These are phyloP conservation scores for Pythium monospermum DNA, from an alignment of 352 stramenopile genomes.

Conservation along the genomic window DNA sequence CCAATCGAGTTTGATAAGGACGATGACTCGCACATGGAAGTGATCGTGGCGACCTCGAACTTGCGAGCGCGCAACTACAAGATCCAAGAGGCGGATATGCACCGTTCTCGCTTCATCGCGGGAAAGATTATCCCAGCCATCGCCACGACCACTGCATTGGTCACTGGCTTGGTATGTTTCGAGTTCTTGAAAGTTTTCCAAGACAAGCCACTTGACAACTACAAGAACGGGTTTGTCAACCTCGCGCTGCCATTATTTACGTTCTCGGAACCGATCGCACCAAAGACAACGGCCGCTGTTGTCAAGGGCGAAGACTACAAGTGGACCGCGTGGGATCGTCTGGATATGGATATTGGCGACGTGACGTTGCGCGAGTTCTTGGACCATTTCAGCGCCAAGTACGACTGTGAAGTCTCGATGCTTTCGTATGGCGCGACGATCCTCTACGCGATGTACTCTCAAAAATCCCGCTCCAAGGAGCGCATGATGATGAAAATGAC, in stretches of 20 bases:
- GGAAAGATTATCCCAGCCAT: conserved; percentile 99
- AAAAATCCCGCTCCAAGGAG: conserved; percentile 87
- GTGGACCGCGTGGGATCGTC: conserved; percentile 97
- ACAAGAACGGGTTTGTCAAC: conserved; percentile 99
- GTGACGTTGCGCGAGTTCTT: conserved; percentile 96
- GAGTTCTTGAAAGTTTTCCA: conserved; percentile 97
- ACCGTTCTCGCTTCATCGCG: conserved; percentile 98
- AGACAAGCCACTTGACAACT: conserved; percentile 89
- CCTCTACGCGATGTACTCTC: conserved; percentile 87
- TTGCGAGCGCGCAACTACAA: conserved; percentile 97
- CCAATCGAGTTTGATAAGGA: conserved; percentile 99
- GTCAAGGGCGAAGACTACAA: conserved; percentile 95
- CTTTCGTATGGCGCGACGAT: conserved; percentile 95
- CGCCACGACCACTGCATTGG: conserved; percentile 98
- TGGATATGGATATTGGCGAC: conserved; percentile 94
- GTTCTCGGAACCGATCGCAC: conserved; percentile 94
- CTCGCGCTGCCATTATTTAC: conserved; percentile 97
- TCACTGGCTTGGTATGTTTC: conserved; percentile 98
- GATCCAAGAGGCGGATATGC: conserved; percentile 97
- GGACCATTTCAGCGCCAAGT: conserved; percentile 93
- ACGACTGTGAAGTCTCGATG: conserved; percentile 98
- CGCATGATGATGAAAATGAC: conserved; percentile 97
- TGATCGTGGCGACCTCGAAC: conserved; percentile 97
- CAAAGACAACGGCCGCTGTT: conserved; percentile 90
- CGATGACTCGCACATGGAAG: conserved; percentile 96